Evolutionary conservation across 2,329 filamentous ascomycete species (phyloP).

Genomic region (Mycosphaerella arachidis): DNA sequence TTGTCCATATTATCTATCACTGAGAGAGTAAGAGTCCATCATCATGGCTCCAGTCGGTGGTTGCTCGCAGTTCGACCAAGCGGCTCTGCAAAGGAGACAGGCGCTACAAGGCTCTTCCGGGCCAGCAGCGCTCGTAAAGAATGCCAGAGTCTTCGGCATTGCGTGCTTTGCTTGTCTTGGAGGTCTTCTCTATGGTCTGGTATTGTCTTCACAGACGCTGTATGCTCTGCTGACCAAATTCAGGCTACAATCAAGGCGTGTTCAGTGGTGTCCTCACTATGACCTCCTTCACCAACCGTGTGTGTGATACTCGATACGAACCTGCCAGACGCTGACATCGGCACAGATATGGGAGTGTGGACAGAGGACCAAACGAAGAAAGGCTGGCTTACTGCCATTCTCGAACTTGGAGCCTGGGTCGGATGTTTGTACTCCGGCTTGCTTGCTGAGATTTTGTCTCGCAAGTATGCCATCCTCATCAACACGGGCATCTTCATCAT

Average conservation of each 20-base stretch:
- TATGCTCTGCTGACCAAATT: conserved; percentile 30
- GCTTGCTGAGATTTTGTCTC: conserved; percentile 59
- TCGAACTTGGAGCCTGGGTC: conserved; percentile 74
- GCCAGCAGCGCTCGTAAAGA: conserved; percentile 48
- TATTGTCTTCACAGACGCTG: not conserved
- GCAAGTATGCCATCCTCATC: conserved; percentile 66
- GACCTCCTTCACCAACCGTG: conserved; percentile 42
- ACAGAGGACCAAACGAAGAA: conserved; percentile 37
- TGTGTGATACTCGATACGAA: conserved; percentile 5
- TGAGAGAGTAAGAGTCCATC: not conserved
- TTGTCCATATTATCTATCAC: not conserved
- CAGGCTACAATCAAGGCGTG: conserved; percentile 72
- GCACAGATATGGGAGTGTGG: conserved; percentile 41
- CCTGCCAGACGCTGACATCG: not conserved
- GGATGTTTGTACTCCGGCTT: conserved; percentile 66
- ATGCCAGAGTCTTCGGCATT: conserved; percentile 52
- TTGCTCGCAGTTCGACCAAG: conserved; percentile 36
- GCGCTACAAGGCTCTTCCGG: conserved; percentile 40
- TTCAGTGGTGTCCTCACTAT: conserved; percentile 64
- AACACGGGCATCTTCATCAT: conserved; percentile 64
- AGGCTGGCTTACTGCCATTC: conserved; percentile 55
- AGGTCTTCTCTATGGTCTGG: conserved; percentile 56
- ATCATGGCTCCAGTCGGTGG: conserved; percentile 38
- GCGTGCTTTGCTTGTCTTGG: conserved; percentile 52
- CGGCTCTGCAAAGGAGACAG: conserved; percentile 39